These are phyloP conservation scores for Cladosporium sp. DNA, from an alignment of 2,329 filamentous ascomycete genomes.

Conservation along the genomic window DNA sequence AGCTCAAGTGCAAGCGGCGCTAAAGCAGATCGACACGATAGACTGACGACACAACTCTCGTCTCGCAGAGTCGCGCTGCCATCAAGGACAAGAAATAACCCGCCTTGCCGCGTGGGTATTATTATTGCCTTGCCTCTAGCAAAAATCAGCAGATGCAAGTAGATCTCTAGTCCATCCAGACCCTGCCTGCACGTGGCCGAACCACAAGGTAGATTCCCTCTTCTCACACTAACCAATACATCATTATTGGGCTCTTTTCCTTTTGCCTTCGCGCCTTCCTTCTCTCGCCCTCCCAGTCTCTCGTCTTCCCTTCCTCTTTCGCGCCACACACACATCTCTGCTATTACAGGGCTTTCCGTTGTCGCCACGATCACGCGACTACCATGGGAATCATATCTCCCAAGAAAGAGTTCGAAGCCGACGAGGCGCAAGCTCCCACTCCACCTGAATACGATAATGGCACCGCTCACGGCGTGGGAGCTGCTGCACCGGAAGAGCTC, in stretches of 20 bases:
- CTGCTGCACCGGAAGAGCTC: conserved; percentile 17
- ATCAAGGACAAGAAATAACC: too few relatives aligned
- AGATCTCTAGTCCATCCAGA: neutral
- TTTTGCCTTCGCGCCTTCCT: neutral
- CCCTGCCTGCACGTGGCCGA: conserved; percentile 6
- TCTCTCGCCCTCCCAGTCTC: neutral
- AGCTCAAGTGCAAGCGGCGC: too few relatives aligned
- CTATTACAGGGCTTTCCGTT: neutral
- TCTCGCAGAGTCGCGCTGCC: too few relatives aligned
- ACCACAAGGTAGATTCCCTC: conserved; percentile 1
- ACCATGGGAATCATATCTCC: conserved; percentile 1
- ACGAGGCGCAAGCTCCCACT: neutral
- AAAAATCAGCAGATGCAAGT: too few relatives aligned
- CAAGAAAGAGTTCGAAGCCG: neutral
- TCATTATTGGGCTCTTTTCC: neutral
- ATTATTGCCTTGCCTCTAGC: too few relatives aligned
- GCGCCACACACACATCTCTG: neutral
- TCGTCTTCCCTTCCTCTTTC: neutral
- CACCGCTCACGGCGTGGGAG: neutral
- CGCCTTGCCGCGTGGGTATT: too few relatives aligned
- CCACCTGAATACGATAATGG: conserved; percentile 6
- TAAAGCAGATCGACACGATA: too few relatives aligned
- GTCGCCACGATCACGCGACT: neutral
- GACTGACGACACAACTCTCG: too few relatives aligned
- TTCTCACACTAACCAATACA: neutral